Conservation (phyloP, 306 rosid species). For the Quillaja saponaria region DNA sequence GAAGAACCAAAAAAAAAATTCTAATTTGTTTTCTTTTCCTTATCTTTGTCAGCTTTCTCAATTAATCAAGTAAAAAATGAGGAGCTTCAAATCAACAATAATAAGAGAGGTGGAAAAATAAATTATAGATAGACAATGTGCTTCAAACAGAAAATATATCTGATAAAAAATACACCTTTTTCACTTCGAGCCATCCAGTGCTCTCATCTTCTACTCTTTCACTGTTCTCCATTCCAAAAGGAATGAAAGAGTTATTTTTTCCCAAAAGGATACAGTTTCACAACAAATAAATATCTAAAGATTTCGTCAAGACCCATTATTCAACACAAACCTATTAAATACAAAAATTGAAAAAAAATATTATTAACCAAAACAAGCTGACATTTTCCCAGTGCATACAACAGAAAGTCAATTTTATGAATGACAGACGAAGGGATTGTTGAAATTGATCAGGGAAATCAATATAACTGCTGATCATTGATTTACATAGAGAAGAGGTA, state of each 20-base stretch:
- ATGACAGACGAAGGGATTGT: neutral
- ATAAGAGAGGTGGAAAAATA: constrained; percentile 1
- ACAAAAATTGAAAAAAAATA: no score
- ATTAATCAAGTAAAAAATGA: constrained; percentile 7
- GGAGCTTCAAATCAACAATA: neutral
- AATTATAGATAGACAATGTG: neutral
- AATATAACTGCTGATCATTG: constrained; percentile 1
- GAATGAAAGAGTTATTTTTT: constrained; percentile 35
- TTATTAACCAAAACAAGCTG: no score
- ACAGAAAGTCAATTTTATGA: constrained; percentile 1
- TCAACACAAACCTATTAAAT: no score
- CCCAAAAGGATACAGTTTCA: no score
- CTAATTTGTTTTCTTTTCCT: constrained; percentile 11
- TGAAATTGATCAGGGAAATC: constrained; percentile 5
- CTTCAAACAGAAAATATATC: constrained; percentile 2
- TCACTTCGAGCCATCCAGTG: constrained; percentile 96
- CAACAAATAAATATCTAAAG: constrained; percentile 10
- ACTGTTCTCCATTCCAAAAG: constrained; percentile 63
- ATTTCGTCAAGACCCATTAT: constrained; percentile 30
- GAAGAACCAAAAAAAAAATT: neutral
- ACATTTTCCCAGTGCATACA: no score
- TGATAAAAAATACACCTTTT: constrained; percentile 57
- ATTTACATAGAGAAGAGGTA: neutral
- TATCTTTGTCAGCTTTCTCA: constrained; percentile 12
- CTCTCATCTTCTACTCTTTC: constrained; percentile 77